Percentiles rank a stretch among this genome's conserved stretches.
Evolutionary conservation across 495 filamentous ascomycete species (phyloP).

Genomic region (Cenococcum geophilum): DNA sequence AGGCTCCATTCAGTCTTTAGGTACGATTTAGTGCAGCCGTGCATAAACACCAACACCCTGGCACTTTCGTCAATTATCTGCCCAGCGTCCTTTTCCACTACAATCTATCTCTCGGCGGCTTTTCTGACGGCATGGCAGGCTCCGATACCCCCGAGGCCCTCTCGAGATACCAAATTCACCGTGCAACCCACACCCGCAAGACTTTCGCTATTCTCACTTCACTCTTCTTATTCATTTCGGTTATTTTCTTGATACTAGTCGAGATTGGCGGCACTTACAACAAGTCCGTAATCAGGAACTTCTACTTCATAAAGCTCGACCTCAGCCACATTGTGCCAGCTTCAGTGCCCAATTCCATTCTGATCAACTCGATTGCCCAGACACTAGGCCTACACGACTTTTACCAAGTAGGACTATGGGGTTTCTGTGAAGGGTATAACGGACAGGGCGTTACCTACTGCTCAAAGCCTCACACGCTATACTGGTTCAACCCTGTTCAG

Average conservation of each 20-base stretch:
- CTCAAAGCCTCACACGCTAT: slow-evolving; percentile 59
- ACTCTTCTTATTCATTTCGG: slow-evolving; percentile 63
- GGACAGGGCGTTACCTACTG: slow-evolving; percentile 67
- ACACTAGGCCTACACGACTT: slow-evolving; percentile 87
- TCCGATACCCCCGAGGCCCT: slow-evolving; percentile 15
- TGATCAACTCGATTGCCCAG: slow-evolving; percentile 86
- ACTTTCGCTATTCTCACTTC: slow-evolving; percentile 54
- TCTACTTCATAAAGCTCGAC: slow-evolving; percentile 79
- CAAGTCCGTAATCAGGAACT: slow-evolving; percentile 53
- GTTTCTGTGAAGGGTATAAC: slow-evolving; percentile 79
- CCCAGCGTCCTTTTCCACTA: too few relatives aligned
- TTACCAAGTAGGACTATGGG: slow-evolving; percentile 88
- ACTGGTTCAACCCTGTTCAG: slow-evolving; percentile 85
- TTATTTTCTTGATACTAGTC: slow-evolving; percentile 72
- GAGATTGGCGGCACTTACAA: slow-evolving; percentile 63
- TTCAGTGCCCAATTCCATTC: slow-evolving; percentile 62
- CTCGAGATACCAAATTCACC: slow-evolving; percentile 41
- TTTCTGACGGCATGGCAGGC: background rate
- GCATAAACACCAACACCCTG: too few relatives aligned
- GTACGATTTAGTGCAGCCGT: too few relatives aligned
- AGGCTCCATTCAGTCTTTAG: too few relatives aligned
- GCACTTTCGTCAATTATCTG: too few relatives aligned
- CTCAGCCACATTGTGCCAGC: slow-evolving; percentile 76
- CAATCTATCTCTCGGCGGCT: background rate
- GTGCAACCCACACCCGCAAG: slow-evolving; percentile 52